Evolutionary conservation across 2,329 filamentous ascomycete genomes (phyloP).

Genomic region (Aspergillus neotritici): DNA sequence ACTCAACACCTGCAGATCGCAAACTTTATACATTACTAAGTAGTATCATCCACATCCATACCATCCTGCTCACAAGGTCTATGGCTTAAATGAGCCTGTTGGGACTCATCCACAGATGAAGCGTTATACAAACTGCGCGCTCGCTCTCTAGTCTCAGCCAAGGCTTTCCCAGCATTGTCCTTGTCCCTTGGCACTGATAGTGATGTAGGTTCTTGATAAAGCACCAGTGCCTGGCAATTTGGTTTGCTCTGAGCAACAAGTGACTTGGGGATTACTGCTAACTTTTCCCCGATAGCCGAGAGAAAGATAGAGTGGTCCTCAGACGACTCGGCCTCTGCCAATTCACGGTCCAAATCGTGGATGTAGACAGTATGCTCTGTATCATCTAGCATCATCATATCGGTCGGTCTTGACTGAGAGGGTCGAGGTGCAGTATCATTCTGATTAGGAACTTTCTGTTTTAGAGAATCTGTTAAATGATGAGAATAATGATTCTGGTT

Average conservation of each 20-base stretch:
- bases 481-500: slow-evolving; percentile 13
- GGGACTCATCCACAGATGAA: no score
- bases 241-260: slow-evolving; percentile 52
- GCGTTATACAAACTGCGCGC: no score
- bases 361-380: slow-evolving; percentile 85
- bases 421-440: not conserved
- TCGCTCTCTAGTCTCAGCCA: no score
- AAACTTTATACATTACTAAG: no score
- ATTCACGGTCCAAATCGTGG: slow-evolving; percentile 80
- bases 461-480: slow-evolving; percentile 13
- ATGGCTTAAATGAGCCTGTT: no score
- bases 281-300: slow-evolving; percentile 76
- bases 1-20: no score
- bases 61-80: no score
- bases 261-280: slow-evolving; percentile 63
- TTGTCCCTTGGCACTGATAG: slow-evolving; percentile 68
- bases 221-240: slow-evolving; percentile 65
- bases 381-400: slow-evolving; percentile 79
- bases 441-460: no score
- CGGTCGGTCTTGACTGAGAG: slow-evolving; percentile 33
- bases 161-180: slow-evolving; percentile 67
- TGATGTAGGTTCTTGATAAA: slow-evolving; percentile 75
- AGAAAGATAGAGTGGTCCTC: slow-evolving; percentile 67
- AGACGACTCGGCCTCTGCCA: slow-evolving; percentile 61
- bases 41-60: no score